Evolutionary conservation across 106 monocot species (phyloP), one percentile per base, ranked within the genome.

Genomic region (Platanthera guangdongensis): DNA sequence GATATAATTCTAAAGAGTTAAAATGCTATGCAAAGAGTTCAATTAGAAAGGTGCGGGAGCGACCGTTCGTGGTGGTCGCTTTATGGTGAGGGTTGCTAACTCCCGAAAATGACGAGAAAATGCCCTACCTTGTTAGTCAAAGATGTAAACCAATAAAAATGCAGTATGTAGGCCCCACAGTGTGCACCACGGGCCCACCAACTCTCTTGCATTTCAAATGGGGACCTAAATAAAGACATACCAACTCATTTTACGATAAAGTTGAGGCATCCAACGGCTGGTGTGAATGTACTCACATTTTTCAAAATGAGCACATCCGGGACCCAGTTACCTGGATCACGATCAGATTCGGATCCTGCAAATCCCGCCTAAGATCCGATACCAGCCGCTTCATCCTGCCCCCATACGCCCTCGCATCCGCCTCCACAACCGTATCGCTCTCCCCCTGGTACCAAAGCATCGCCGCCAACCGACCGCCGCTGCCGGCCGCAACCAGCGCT

Each of bases 401-500:
- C 50, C 47, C 72, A 54, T 92, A 90, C 6, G 65, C 64, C 52
- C 74, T 75, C 4, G 92, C 89, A 14, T 85, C 79, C 48, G 5
- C 70, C 18, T 52, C 46, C 19, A 50, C 11, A 14, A 73, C 48
- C 28, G 92, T 87, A 47, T 92, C 92, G 75, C 87, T 92, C 84
- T 92, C 92, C 50, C 92, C 92, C 46, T 92, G 92, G 69, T 85
- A 92, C 88, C 88, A 89, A 51, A 83, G n/a, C 68, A 89, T 60
- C 2, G 88, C 88, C 77, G 57, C 69, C 25, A 86, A 21, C 50
- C 51, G 11, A 6, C 76, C 81, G 5, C 59, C 76, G 10, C 16
- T 25, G n/a, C 5, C 80, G 2, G 22, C 81, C 25, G 81, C 85
- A 49, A 15, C 78, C 9, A 69, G 55, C 78, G 80, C 74, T 50